A percentile compares a stretch with the other conserved stretches of the same genome.
Conservation (phyloP, 495 filamentous ascomycete genomes). For the Xylaria telfairii region DNA sequence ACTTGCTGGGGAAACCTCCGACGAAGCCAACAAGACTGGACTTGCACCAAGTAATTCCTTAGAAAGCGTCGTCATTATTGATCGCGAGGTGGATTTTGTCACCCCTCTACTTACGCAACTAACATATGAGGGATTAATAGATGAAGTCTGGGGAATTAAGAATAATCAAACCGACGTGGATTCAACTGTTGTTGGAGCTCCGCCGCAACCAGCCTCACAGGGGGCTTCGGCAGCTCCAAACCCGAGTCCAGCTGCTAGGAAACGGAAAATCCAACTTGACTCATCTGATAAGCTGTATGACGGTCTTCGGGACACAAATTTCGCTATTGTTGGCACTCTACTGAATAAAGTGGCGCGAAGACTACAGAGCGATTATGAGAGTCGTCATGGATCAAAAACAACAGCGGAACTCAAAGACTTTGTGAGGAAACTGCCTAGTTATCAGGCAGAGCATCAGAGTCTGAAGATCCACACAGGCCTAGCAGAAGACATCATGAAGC, state of each 20-base stretch:
- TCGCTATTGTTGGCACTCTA: slow-evolving; percentile 87
- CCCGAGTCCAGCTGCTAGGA: slow-evolving; percentile 56
- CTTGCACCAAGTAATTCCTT: slow-evolving; percentile 85
- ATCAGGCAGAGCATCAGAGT: slow-evolving; percentile 92
- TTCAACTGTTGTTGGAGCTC: slow-evolving; percentile 81
- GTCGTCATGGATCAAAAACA: slow-evolving; percentile 84
- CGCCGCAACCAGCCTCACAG: slow-evolving; percentile 61
- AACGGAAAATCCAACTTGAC: slow-evolving; percentile 90
- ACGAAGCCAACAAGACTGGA: slow-evolving; percentile 64
- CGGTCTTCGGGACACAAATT: slow-evolving; percentile 90
- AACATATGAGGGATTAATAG: slow-evolving; percentile 95
- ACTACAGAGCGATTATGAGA: slow-evolving; percentile 86
- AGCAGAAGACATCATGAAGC: slow-evolving; percentile 92
- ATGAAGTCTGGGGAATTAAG: slow-evolving; percentile 90
- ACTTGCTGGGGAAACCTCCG: slow-evolving; percentile 76
- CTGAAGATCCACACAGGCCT: slow-evolving; percentile 89
- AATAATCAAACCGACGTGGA: slow-evolving; percentile 94
- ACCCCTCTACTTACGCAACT: slow-evolving; percentile 91
- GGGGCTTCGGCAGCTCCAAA: slow-evolving; percentile 53
- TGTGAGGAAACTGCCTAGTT: slow-evolving; percentile 86
- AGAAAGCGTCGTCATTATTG: slow-evolving; percentile 92
- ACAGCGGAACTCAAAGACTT: slow-evolving; percentile 90
- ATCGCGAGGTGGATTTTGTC: slow-evolving; percentile 91
- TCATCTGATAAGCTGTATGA: slow-evolving; percentile 88
- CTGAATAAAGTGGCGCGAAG: slow-evolving; percentile 91